phyloP scores from a whole-genome alignment of 805 yeast genomes.

The Myxozyma vanderwaltii region DNA sequence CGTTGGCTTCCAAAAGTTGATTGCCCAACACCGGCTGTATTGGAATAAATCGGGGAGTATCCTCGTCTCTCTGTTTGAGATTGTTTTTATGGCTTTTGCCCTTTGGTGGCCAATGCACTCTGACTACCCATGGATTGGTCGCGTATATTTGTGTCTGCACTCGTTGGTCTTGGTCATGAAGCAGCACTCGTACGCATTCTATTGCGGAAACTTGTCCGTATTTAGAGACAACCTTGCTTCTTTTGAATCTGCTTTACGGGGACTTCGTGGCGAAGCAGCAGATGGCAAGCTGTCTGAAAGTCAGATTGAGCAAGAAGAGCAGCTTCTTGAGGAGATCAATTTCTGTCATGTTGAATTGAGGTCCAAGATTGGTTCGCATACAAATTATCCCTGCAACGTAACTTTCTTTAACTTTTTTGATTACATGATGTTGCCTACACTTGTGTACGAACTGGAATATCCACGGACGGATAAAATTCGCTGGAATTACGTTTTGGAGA shows the following conservation, averaged over 20 bases:
- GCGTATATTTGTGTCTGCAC: slow-evolving; percentile 81
- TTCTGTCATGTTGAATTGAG: slow-evolving; percentile 73
- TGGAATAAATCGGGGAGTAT: slow-evolving; percentile 73
- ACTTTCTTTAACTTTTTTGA: slow-evolving; percentile 64
- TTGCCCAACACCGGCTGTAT: slow-evolving; percentile 49
- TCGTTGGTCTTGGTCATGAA: slow-evolving; percentile 89
- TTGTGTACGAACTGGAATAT: slow-evolving; percentile 75
- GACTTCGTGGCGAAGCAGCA: slow-evolving; percentile 30
- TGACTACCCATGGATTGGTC: slow-evolving; percentile 85
- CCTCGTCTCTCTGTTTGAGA: slow-evolving; percentile 60
- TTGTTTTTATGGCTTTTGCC: slow-evolving; percentile 55
- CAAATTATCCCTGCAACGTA: slow-evolving; percentile 73
- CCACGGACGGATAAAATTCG: slow-evolving; percentile 75
- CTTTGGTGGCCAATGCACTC: slow-evolving; percentile 56
- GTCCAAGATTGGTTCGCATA: slow-evolving; percentile 25
- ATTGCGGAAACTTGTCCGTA: slow-evolving; percentile 85
- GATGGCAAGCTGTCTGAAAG: not conserved
- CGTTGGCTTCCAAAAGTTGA: slow-evolving; percentile 58
- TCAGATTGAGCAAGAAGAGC: slow-evolving; percentile 40
- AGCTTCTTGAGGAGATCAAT: slow-evolving; percentile 53
- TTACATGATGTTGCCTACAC: slow-evolving; percentile 86
- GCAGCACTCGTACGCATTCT: slow-evolving; percentile 89
- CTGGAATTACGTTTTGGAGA: slow-evolving; percentile 66
- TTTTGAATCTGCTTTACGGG: slow-evolving; percentile 50
- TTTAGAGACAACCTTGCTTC: slow-evolving; percentile 57